phyloP scores from a whole-genome alignment of 768 basidiomycete species.

The Russula sp. region DNA sequence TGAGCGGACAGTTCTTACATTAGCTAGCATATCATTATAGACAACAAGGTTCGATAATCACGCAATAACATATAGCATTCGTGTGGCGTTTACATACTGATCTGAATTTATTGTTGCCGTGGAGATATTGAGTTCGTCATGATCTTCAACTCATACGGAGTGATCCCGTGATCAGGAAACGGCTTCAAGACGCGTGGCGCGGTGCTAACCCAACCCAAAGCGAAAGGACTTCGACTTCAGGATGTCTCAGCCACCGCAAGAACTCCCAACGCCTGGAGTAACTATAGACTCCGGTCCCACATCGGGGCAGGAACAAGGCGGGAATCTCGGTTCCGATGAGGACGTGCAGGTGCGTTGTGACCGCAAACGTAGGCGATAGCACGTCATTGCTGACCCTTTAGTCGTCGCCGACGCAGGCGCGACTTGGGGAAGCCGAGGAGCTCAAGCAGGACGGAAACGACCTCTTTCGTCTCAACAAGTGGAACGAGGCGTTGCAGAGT shows the following conservation, averaged over 20 bases:
- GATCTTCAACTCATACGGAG: too few species aligned
- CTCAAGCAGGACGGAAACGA: constrained; percentile 74
- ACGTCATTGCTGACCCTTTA: background rate
- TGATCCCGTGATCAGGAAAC: background rate
- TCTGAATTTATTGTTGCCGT: background rate
- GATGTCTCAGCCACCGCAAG: constrained; percentile 3
- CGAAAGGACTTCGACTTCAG: background rate
- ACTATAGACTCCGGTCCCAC: background rate
- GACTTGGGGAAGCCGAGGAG: constrained; percentile 47
- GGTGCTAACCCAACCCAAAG: background rate
- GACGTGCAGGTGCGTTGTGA: constrained; percentile 3
- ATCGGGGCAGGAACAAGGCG: background rate
- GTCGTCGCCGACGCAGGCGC: constrained; percentile 32
- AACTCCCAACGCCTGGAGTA: background rate
- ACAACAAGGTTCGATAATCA: background rate
- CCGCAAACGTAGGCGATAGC: too few species aligned
- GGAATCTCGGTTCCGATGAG: background rate
- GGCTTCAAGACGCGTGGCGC: background rate
- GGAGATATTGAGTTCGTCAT: too few species aligned
- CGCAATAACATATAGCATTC: background rate
- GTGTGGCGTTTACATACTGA: background rate
- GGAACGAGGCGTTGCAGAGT: constrained; percentile 62
- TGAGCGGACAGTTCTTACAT: constrained; percentile 4
- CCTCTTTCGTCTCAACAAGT: constrained; percentile 56
- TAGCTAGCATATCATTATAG: background rate